A percentile compares a stretch with the other conserved stretches of the same genome.
These are phyloP conservation scores for Fusarium irregulare DNA, from an alignment of 2,329 filamentous ascomycete species.

Conservation along the genomic window DNA sequence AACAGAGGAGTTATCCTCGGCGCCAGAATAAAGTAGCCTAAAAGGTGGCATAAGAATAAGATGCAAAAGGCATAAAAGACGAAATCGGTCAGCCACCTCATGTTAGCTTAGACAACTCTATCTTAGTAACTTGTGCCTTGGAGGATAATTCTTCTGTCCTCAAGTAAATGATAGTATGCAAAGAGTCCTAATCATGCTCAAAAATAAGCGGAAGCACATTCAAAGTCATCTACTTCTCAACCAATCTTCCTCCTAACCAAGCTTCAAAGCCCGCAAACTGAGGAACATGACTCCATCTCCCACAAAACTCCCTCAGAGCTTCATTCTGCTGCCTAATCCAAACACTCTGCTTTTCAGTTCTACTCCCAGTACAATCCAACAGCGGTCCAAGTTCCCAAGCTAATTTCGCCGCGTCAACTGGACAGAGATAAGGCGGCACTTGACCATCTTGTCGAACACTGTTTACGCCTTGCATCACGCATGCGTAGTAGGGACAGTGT, in stretches of 20 bases:
- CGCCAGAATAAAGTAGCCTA: too few species aligned
- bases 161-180: too few species aligned
- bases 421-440: slow-evolving; percentile 73
- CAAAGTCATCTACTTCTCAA: background rate
- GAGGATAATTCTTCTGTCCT: too few species aligned
- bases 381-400: slow-evolving; percentile 33
- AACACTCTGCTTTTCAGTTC: slow-evolving; percentile 6
- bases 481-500: slow-evolving; percentile 74
- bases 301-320: slow-evolving; percentile 57
- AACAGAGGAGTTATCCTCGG: too few species aligned
- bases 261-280: slow-evolving; percentile 60
- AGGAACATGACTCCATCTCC: slow-evolving; percentile 52
- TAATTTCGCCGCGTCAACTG: slow-evolving; percentile 68
- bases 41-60: too few species aligned
- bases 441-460: slow-evolving; percentile 67
- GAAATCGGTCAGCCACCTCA: too few species aligned
- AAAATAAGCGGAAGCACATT: too few species aligned
- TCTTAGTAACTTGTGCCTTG: too few species aligned
- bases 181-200: too few species aligned
- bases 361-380: slow-evolving; percentile 33
- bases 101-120: too few species aligned
- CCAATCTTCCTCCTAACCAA: slow-evolving; percentile 54
- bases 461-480: slow-evolving; percentile 71
- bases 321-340: slow-evolving; percentile 52
- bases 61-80: too few species aligned